Evolutionary conservation across 2,329 filamentous ascomycete genomes (phyloP).

Genomic region (Aspergillus caelatus): DNA sequence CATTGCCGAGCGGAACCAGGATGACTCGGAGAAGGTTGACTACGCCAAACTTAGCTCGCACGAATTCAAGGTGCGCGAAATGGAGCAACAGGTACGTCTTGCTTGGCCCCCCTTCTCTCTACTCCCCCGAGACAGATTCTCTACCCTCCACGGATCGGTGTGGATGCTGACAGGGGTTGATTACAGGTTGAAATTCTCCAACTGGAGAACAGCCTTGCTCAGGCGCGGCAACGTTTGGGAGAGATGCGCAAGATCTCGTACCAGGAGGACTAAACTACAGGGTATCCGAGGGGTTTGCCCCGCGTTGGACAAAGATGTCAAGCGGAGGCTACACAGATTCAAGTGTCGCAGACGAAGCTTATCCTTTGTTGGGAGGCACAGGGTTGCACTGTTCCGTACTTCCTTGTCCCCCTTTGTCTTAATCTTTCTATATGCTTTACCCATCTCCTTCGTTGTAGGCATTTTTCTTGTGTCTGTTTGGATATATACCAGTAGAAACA

Average conservation of each 20-base stretch:
- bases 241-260: constrained; percentile 99
- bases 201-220: constrained; percentile 80
- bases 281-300: neutral
- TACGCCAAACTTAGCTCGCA: constrained; percentile 86
- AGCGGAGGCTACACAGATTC: no score
- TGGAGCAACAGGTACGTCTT: constrained; percentile 92
- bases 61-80: constrained; percentile 98
- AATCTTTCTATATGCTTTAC: neutral
- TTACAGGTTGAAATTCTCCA: constrained; percentile 91
- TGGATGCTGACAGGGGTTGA: neutral
- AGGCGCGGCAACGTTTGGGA: constrained; percentile 79
- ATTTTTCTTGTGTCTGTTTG: neutral
- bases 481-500: neutral
- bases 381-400: neutral
- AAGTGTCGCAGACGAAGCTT: neutral
- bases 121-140: neutral
- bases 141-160: no score
- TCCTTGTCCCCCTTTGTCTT: neutral
- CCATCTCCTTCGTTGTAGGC: neutral
- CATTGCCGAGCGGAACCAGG: constrained; percentile 82
- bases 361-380: neutral
- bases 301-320: neutral
- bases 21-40: constrained; percentile 78
- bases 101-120: constrained; percentile 9
- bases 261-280: constrained; percentile 64